A percentile compares a stretch with the other conserved stretches of the same genome.
These are phyloP conservation scores for Aureobasidium subglaciale DNA, from an alignment of 2,329 filamentous ascomycete genomes.

Conservation along the genomic window DNA sequence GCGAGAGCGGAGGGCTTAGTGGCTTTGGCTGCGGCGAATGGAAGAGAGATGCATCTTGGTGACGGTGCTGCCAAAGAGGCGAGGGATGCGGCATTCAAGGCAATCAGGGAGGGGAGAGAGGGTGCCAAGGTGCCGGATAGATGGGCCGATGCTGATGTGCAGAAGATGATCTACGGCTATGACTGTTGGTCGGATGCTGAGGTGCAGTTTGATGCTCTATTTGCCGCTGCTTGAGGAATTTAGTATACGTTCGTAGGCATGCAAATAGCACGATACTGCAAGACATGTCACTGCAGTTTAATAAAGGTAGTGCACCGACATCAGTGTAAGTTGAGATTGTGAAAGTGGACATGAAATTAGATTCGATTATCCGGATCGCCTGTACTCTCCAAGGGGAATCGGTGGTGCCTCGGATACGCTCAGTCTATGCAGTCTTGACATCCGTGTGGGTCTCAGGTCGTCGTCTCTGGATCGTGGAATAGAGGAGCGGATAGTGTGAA, in stretches of 20 bases:
- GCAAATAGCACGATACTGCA: not conserved
- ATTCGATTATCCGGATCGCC: too few relatives aligned
- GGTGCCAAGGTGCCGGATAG: constrained; percentile 42
- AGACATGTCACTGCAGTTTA: too few relatives aligned
- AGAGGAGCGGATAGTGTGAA: not conserved
- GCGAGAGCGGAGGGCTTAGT: constrained; percentile 51
- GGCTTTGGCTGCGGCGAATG: constrained; percentile 49
- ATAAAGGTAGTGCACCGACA: too few relatives aligned
- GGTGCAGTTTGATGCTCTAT: constrained; percentile 34
- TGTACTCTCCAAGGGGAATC: too few relatives aligned
- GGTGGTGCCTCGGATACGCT: too few relatives aligned
- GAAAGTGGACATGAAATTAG: too few relatives aligned
- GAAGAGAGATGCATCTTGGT: constrained; percentile 49
- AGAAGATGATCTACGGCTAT: constrained; percentile 42
- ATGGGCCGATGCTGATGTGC: constrained; percentile 47
- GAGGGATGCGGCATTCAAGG: constrained; percentile 49
- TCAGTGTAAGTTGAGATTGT: too few relatives aligned
- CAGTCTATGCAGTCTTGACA: too few relatives aligned
- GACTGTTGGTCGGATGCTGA: constrained; percentile 41
- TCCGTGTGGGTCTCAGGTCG: not conserved
- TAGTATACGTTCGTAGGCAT: not conserved
- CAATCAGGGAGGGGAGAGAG: constrained; percentile 33
- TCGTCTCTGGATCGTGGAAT: not conserved
- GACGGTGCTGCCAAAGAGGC: constrained; percentile 53
- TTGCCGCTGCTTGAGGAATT: constrained; percentile 20